Percentiles rank a stretch among this genome's conserved stretches.
Evolutionary conservation across 257 asterid species (phyloP).

Genomic region (Nicotiana otophora): DNA sequence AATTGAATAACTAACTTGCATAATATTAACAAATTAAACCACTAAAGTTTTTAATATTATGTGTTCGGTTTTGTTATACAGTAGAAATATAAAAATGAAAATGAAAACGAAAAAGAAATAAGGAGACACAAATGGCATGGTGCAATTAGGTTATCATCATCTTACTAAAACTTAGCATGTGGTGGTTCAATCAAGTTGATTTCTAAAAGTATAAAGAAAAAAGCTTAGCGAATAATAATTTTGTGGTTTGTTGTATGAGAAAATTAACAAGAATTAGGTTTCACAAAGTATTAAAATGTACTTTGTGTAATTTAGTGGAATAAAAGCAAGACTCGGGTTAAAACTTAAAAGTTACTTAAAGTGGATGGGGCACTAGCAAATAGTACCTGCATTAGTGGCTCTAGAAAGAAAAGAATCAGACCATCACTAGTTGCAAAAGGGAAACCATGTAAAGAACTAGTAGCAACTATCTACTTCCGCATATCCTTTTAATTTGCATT

Average conservation of each 20-base stretch:
- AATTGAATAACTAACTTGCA: too few species aligned
- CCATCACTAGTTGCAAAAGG: not conserved
- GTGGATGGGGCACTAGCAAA: slow-evolving; percentile 15
- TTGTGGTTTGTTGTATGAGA: not conserved
- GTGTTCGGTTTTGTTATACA: too few species aligned
- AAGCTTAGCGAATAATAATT: not conserved
- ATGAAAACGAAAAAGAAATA: too few species aligned
- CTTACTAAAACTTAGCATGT: not conserved
- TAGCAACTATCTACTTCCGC: not conserved
- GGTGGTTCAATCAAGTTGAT: not conserved
- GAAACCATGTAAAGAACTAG: not conserved
- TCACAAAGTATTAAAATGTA: not conserved
- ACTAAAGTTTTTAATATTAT: not conserved
- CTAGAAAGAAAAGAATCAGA: slow-evolving; percentile 2
- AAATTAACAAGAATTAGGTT: not conserved
- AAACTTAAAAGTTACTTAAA: slow-evolving; percentile 32
- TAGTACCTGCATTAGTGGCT: slow-evolving; percentile 5
- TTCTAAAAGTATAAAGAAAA: not conserved
- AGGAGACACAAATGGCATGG: too few species aligned
- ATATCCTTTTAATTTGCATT: not conserved
- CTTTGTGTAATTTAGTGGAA: slow-evolving; percentile 11
- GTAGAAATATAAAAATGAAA: too few species aligned
- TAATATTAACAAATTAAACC: too few species aligned
- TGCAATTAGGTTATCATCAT: too few species aligned
- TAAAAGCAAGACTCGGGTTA: slow-evolving; percentile 25